Base-by-base conservation (phyloP, 495 filamentous ascomycete species). In the Pyronema omphalodes region DNA sequence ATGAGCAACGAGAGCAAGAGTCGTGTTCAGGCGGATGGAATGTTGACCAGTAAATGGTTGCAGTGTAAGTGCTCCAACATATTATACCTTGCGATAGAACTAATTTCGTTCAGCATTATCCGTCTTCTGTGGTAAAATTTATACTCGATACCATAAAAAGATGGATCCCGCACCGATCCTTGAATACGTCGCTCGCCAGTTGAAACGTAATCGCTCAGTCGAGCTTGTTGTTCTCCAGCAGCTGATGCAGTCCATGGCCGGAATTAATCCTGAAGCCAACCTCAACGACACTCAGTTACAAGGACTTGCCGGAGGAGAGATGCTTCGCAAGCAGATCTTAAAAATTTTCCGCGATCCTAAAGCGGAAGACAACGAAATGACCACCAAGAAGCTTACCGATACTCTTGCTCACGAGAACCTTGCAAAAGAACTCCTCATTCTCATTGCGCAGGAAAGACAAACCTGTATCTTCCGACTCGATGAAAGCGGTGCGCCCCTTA, bases 191-290 rank as follows among this genome's bases (percentile, higher is more conserved):
- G 80, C 82, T 34, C 73, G 81, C 55, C 86, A 94, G 65, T 76
- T 99, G 5, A 75, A 76, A 49, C 74, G 74, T 12, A 86, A 86
- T 55, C 87, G 85, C 58, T 82, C 83, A 0, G 86, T 82, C 12
- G 88, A 94, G 60, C 73, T 96, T 3, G 82, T 93, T 50, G 80
- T 99, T 51, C 66, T 99, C 43, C 81, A 91, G 64, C 82, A 95
- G 59, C 70, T 96, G 39, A 83, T 94, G 45, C 80, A 75, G 34
- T 84, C 84, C 3, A 95, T 96, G 93, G 83, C 84, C 11, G 93
- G 93, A 36, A 85, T 99, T 37, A 79, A 88, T 18, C 79, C 88
- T 0, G 83, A 88, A 58, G 72, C 79, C 37, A 82, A 85, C 62
- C 84, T 93, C 57, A 95, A 84, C 37, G 91, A 99, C 52, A 69